A percentile compares a stretch with the other conserved stretches of the same genome.
phyloP scores from a whole-genome alignment of 208 protist genomes.

The Phytomonas francai region DNA sequence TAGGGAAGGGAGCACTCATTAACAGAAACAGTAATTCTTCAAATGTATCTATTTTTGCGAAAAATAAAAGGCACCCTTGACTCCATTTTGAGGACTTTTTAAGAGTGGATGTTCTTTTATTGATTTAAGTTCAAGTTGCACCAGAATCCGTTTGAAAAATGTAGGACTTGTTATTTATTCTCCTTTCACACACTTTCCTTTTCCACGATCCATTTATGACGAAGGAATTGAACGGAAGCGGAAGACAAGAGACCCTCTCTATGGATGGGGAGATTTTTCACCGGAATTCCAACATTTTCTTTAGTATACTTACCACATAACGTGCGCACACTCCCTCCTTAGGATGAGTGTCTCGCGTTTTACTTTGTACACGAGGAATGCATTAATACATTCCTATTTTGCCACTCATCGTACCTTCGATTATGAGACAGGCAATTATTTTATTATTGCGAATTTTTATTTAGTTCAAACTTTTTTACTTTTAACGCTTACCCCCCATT shows the following conservation, averaged over 20 bases:
- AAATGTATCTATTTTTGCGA: neutral
- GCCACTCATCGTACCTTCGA: neutral
- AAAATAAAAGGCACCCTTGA: neutral
- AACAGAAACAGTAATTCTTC: neutral
- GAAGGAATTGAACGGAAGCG: neutral
- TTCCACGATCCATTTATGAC: neutral
- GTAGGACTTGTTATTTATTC: neutral
- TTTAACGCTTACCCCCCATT: neutral
- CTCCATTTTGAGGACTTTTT: neutral
- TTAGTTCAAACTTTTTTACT: slow-evolving; percentile 6
- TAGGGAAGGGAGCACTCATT: neutral
- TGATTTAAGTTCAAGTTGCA: neutral
- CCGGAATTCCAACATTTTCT: neutral
- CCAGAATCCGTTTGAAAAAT: neutral
- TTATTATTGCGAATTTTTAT: neutral
- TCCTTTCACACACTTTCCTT: neutral
- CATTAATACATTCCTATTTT: neutral
- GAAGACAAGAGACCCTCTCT: neutral
- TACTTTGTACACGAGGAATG: neutral
- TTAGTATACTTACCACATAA: neutral
- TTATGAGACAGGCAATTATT: neutral
- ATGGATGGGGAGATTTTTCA: neutral
- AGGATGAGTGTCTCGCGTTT: neutral
- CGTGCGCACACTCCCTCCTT: neutral
- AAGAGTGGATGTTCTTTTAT: neutral